These are phyloP conservation scores for Malania oleifera DNA, from an alignment of 164 flowering plant species.

Conservation along the genomic window DNA sequence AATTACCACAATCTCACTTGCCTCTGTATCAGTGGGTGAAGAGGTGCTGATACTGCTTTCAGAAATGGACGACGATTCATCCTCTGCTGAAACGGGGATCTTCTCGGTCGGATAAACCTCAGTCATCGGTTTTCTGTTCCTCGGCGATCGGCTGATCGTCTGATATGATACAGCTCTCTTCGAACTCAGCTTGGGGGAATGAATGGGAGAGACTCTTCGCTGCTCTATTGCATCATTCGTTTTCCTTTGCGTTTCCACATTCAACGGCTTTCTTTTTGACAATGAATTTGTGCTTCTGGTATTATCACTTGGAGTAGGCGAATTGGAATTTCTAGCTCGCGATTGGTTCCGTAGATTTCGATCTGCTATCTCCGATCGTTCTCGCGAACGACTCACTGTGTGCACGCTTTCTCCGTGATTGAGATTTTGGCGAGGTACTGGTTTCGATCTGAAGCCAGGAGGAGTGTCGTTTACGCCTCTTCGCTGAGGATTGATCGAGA, in stretches of 20 bases:
- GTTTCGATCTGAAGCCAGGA: constrained; percentile 29
- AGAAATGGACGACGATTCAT: constrained; percentile 43
- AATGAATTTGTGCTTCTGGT: constrained; percentile 40
- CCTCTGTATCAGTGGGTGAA: constrained; percentile 66
- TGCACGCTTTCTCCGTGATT: constrained; percentile 22
- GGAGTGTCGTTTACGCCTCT: constrained; percentile 29
- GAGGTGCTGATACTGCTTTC: constrained; percentile 53
- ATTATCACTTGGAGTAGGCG: constrained; percentile 38
- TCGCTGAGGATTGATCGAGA: constrained; percentile 13
- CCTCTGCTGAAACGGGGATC: constrained; percentile 22
- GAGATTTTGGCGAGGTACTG: constrained; percentile 23
- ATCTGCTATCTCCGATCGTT: constrained; percentile 22
- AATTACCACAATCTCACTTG: constrained; percentile 1
- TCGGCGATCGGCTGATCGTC: constrained; percentile 37
- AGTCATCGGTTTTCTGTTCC: constrained; percentile 31
- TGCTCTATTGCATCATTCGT: constrained; percentile 28
- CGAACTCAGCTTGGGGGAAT: constrained; percentile 42
- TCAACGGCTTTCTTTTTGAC: constrained; percentile 29
- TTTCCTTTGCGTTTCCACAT: constrained; percentile 40
- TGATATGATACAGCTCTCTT: constrained; percentile 36
- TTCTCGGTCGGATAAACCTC: constrained; percentile 21
- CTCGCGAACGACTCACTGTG: constrained; percentile 34
- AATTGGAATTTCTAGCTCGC: constrained; percentile 24
- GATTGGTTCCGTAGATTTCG: constrained; percentile 17
- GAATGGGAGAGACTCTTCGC: constrained; percentile 40